Evolutionary conservation across 352 stramenopile species (phyloP), one percentile per base, ranked within the genome.

Genomic region (Phytopythium ostracodes): DNA sequence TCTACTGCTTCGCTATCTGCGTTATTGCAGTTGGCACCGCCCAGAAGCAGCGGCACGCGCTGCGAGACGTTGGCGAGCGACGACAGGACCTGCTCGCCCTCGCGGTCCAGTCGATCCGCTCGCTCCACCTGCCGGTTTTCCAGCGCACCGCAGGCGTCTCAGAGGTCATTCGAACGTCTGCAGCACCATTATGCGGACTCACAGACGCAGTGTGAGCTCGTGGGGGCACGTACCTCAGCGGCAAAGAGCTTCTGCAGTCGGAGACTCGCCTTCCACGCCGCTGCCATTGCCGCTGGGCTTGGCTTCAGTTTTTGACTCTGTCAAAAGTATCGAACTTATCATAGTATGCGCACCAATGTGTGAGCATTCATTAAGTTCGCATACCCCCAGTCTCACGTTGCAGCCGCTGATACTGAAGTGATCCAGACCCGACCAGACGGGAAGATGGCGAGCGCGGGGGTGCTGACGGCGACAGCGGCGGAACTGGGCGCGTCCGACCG

Each of bases 31-130:
- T 6, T n/a, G n/a, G n/a, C n/a, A n/a, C n/a, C 36, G 2, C 14
- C n/a, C n/a, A 75, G 33, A 8, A 91, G 64, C 56, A 74, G 62
- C 25, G 79, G 84, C 46, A 93, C 29, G 18, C 84, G 78, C 46
- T 81, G 65, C 55, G 72, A 76, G 10, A 91, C 73, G 62, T 93
- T 93, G 24, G 75, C 74, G 35, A 93, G 71, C 17, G 81, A 90
- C 35, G 84, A 81, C 22, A 91, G 56, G 49, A 89, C 81, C 65
- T 88, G 77, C 7, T 67, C 59, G 51, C 81, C 84, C 52, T 93
- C 81, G 9, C 68, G 67, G 62, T 93, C 84, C 42, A 93, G 71
- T 2, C 63, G 68, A 27, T 60, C 42, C 42, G 74, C 86, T 56
- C 76, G 77, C 63, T 76, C 74, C 33, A 84, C 62, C 77, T 87